phyloP scores from a whole-genome alignment of 805 yeast genomes.

The Allodekkera sacchari region DNA sequence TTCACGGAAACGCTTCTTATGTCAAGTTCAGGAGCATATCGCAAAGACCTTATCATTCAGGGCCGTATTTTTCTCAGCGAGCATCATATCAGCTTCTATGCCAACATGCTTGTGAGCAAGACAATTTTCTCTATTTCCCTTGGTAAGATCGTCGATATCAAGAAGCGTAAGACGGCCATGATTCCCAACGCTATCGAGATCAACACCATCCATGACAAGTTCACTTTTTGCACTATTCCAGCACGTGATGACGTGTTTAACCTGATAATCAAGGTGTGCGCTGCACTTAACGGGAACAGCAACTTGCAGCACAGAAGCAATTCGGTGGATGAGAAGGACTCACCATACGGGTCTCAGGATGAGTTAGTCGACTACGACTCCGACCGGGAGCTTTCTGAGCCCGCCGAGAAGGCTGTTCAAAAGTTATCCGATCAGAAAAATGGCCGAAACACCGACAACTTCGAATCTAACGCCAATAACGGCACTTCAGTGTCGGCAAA shows the following conservation, averaged over 20 bases:
- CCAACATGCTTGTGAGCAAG: constrained; percentile 61
- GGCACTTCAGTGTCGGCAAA: too few relatives aligned
- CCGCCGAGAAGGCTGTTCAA: too few relatives aligned
- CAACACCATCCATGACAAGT: constrained; percentile 53
- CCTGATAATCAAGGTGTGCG: too few relatives aligned
- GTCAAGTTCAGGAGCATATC: constrained; percentile 56
- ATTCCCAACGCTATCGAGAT: constrained; percentile 65
- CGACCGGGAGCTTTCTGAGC: too few relatives aligned
- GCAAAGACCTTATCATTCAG: constrained; percentile 59
- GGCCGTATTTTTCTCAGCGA: constrained; percentile 57
- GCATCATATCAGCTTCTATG: constrained; percentile 50
- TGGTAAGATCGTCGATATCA: constrained; percentile 53
- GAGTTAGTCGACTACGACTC: too few relatives aligned
- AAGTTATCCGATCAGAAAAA: too few relatives aligned
- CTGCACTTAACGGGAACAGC: too few relatives aligned
- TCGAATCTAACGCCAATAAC: constrained; percentile 46
- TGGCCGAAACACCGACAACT: constrained; percentile 74
- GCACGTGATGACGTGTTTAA: constrained; percentile 48
- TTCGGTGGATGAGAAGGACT: too few relatives aligned
- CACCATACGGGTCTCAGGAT: too few relatives aligned
- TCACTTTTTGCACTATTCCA: constrained; percentile 57
- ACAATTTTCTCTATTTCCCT: constrained; percentile 51
- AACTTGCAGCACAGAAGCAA: too few relatives aligned
- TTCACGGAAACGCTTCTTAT: constrained; percentile 45
- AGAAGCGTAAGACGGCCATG: constrained; percentile 55